A percentile compares a stretch with the other conserved stretches of the same genome.
These are phyloP conservation scores for Coemansia umbellata DNA, from an alignment of 192 early-diverging fungal species.

Conservation along the genomic window DNA sequence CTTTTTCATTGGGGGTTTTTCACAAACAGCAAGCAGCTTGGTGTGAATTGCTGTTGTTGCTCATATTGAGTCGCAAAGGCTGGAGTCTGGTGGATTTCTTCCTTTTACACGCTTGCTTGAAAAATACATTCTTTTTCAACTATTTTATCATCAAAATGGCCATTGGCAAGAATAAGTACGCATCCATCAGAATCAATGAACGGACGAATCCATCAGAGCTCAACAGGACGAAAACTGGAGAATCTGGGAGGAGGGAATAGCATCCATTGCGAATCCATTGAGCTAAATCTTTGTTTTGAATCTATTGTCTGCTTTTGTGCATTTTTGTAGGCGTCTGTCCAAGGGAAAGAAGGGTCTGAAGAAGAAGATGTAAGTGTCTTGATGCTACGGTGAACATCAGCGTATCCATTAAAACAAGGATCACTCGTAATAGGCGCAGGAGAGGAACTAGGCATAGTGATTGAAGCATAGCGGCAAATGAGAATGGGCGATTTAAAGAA, in stretches of 20 bases:
- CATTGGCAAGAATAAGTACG: constrained; percentile 84
- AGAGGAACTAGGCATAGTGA: no score
- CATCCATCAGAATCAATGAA: constrained; percentile 8
- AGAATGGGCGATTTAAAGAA: no score
- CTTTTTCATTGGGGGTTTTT: no score
- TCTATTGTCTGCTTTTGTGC: background rate
- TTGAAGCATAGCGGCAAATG: no score
- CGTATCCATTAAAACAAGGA: no score
- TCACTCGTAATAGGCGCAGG: no score
- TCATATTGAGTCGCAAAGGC: background rate
- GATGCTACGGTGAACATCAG: no score
- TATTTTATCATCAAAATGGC: constrained; percentile 47
- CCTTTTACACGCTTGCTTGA: constrained; percentile 37
- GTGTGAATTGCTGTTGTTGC: background rate
- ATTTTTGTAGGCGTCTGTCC: constrained; percentile 77
- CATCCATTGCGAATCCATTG: constrained; percentile 13
- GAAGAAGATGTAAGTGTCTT: constrained; percentile 78
- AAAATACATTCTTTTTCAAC: constrained; percentile 20
- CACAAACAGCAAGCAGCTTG: no score
- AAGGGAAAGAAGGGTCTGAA: constrained; percentile 99
- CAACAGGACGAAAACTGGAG: background rate
- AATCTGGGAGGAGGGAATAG: background rate
- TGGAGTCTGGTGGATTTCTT: constrained; percentile 13
- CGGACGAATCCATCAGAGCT: constrained; percentile 18
- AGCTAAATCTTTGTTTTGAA: no score